Conservation (phyloP, 345 rosid species). For the Boechera divaricarpa region DNA sequence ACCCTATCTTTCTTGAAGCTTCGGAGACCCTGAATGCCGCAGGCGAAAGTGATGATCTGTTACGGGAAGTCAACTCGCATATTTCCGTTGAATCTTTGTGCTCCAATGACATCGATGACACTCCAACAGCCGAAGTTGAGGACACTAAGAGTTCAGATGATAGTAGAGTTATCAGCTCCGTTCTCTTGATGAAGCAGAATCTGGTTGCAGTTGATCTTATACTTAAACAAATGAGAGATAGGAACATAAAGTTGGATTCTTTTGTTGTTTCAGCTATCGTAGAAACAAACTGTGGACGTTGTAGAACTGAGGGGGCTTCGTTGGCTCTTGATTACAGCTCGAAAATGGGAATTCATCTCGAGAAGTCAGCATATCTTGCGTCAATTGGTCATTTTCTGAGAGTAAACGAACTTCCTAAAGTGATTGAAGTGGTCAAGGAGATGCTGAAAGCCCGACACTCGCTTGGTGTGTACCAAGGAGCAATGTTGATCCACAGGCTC, state of each 20-base stretch:
- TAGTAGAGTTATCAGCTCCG: constrained; percentile 48
- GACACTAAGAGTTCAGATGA: constrained; percentile 41
- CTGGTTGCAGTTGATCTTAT: constrained; percentile 63
- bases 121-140: constrained; percentile 40
- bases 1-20: constrained; percentile 69
- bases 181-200: constrained; percentile 71
- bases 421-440: constrained; percentile 56
- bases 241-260: constrained; percentile 51
- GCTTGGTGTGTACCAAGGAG: constrained; percentile 62
- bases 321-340: constrained; percentile 67
- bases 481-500: constrained; percentile 66
- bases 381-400: constrained; percentile 63
- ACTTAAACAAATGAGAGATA: constrained; percentile 52
- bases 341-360: constrained; percentile 55
- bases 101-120: constrained; percentile 34
- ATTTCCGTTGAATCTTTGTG: constrained; percentile 46
- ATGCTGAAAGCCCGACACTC: constrained; percentile 64
- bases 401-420: constrained; percentile 48
- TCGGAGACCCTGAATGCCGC: constrained; percentile 52
- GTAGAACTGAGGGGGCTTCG: constrained; percentile 63
- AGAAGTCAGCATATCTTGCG: constrained; percentile 63
- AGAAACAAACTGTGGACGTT: constrained; percentile 49
- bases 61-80: constrained; percentile 76
- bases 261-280: constrained; percentile 57
- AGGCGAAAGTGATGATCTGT: constrained; percentile 59